Conservation (phyloP, 352 stramenopile genomes). For the Pythium aquatile region DNA sequence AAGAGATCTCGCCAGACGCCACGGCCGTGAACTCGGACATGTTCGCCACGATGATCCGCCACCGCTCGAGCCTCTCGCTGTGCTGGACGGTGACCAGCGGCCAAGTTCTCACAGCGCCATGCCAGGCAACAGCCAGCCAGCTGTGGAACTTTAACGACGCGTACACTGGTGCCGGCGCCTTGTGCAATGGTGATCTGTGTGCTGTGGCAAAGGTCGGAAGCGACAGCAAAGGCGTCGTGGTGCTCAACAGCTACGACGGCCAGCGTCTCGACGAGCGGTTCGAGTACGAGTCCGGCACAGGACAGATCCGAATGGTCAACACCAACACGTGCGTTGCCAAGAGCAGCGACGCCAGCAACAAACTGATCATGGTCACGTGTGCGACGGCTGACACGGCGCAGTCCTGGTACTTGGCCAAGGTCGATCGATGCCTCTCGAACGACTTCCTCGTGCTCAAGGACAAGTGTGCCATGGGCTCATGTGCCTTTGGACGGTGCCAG, state of each 20-base stretch:
- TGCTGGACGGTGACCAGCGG: neutral
- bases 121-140: neutral
- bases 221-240: neutral
- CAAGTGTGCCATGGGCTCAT: constrained; percentile 3
- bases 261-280: constrained; percentile 7
- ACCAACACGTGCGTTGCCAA: constrained; percentile 4
- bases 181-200: neutral
- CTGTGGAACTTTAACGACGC: constrained; percentile 4
- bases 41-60: constrained; percentile 3
- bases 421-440: neutral
- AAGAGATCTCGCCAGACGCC: neutral
- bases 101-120: neutral
- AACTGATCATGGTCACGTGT: neutral
- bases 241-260: neutral
- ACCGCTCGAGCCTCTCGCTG: neutral
- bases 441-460: constrained; percentile 7
- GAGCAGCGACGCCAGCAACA: neutral
- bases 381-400: neutral
- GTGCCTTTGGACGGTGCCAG: constrained; percentile 9
- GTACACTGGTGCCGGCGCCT: neutral
- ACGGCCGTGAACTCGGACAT: constrained; percentile 1
- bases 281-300: constrained; percentile 13
- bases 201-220: neutral
- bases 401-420: constrained; percentile 4
- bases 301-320: constrained; percentile 6